Evolutionary conservation across 1,284 basidiomycete species (phyloP).

Genomic region (Pyrrhoderma noxium): DNA sequence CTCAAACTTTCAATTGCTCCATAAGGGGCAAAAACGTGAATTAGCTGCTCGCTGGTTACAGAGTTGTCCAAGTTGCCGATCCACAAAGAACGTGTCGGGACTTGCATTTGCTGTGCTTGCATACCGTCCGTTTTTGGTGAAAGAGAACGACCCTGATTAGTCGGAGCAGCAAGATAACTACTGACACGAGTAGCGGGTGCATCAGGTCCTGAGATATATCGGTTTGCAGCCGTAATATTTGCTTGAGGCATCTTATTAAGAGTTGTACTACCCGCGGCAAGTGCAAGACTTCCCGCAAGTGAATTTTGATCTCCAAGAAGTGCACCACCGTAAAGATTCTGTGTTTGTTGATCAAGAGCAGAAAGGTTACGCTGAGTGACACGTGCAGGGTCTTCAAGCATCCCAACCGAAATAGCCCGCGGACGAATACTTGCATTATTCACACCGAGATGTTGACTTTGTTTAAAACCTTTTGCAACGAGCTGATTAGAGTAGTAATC

Average conservation of each 20-base stretch:
- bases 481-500: slow-evolving; percentile 49
- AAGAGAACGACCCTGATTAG: slow-evolving; percentile 57
- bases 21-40: slow-evolving; percentile 91
- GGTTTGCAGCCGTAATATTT: slow-evolving; percentile 48
- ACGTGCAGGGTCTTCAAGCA: slow-evolving; percentile 72
- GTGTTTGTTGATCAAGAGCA: slow-evolving; percentile 44
- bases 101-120: slow-evolving; percentile 64
- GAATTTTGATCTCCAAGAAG: slow-evolving; percentile 15
- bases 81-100: slow-evolving; percentile 93
- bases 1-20: slow-evolving; percentile 94
- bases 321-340: slow-evolving; percentile 41
- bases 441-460: slow-evolving; percentile 55
- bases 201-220: slow-evolving; percentile 50
- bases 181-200: slow-evolving; percentile 46
- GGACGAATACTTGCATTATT: slow-evolving; percentile 45
- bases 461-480: slow-evolving; percentile 67
- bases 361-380: slow-evolving; percentile 56
- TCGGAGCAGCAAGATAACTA: slow-evolving; percentile 60
- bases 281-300: slow-evolving; percentile 32
- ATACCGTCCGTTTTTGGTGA: slow-evolving; percentile 71
- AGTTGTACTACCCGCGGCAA: slow-evolving; percentile 49
- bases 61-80: slow-evolving; percentile 94
- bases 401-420: slow-evolving; percentile 87
- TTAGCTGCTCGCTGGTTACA: slow-evolving; percentile 90
- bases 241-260: slow-evolving; percentile 41